Evolutionary conservation across 2,329 filamentous ascomycete species (phyloP), one percentile per base, ranked within the genome.

Genomic region (Aspergillus sp.): DNA sequence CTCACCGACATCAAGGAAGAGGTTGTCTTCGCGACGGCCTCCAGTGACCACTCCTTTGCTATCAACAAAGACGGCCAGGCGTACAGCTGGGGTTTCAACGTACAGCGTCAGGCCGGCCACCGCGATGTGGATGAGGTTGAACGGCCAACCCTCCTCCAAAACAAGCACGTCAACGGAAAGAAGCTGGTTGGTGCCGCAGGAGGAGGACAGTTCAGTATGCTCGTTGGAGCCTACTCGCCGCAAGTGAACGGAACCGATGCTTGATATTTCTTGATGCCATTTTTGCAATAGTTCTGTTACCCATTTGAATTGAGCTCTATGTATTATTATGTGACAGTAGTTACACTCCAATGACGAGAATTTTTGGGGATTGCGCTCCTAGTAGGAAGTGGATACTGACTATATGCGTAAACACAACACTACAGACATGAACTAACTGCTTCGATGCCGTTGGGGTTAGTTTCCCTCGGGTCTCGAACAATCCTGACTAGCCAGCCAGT

Each of bases 81-180:
- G 25, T 92, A 86, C 76, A 84, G 87, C 0, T 95, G 91, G 90
- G 91, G 91, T 19, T 81, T 91, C 19, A 95, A 95, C 82, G 91
- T 89, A 75, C 92, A 89, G 74, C 89, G 87, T 64, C 88, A 95
- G 78, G 88, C 89, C 28, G 91, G 89, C 12, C 57, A 63, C 10
- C 51, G 56, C 7, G 56, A 55, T 10, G 45, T 39, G 5, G 64
- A 66, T 23, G 91, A 94, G 67, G 82, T 94, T 28, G 82, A 87
- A 64, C 80, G 83, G 13, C 90, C 91, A 0, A 92, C 89, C 0
- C 70, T 87, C 51, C 89, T 96, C 30, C 36, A 58, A 21, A 94
- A 94, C 78, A 88, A 87, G 4, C 91, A 90, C 28, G 84, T 93
- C 30, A 82, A 85, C 17, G 89, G 85, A 49, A 86, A 87, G 76